Percentiles rank a stretch among this genome's conserved stretches.
These are phyloP conservation scores for Plasmodium cynomolgi DNA, from an alignment of 169 alveolate species.

Conservation along the genomic window DNA sequence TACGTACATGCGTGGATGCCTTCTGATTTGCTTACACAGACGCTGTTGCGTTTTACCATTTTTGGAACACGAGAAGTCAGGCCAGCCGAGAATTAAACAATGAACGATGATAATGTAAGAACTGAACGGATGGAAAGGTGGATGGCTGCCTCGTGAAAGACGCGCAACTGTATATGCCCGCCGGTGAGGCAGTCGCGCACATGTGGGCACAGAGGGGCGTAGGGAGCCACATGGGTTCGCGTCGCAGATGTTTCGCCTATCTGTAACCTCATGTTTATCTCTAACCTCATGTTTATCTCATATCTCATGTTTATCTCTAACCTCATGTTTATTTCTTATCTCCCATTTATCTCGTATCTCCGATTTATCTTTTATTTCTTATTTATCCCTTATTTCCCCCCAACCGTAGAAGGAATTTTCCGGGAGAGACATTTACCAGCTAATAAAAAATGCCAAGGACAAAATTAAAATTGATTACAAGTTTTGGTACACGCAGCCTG, in stretches of 20 bases:
- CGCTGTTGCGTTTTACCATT: background rate
- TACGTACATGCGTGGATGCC: background rate
- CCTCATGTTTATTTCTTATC: background rate
- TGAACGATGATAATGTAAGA: conserved; percentile 71
- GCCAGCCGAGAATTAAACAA: background rate
- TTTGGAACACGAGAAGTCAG: background rate
- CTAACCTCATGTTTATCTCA: background rate
- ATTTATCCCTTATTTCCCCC: background rate
- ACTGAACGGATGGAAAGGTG: background rate
- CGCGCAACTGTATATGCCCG: background rate
- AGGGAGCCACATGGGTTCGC: background rate
- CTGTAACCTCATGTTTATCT: background rate
- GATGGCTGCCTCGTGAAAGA: background rate
- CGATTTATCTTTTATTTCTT: background rate
- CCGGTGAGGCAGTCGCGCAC: background rate
- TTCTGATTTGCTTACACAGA: background rate
- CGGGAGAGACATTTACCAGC: conserved; percentile 49
- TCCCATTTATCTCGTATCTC: background rate
- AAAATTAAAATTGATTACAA: conserved; percentile 83
- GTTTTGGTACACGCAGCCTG: conserved; percentile 98
- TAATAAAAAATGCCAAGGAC: conserved; percentile 52
- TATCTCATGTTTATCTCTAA: background rate
- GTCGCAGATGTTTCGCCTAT: background rate
- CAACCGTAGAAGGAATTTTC: conserved; percentile 39
- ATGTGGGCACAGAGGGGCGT: background rate